These are phyloP conservation scores for Sugiyamaella qingdaonensis DNA, from an alignment of 805 yeast genomes.

Conservation along the genomic window DNA sequence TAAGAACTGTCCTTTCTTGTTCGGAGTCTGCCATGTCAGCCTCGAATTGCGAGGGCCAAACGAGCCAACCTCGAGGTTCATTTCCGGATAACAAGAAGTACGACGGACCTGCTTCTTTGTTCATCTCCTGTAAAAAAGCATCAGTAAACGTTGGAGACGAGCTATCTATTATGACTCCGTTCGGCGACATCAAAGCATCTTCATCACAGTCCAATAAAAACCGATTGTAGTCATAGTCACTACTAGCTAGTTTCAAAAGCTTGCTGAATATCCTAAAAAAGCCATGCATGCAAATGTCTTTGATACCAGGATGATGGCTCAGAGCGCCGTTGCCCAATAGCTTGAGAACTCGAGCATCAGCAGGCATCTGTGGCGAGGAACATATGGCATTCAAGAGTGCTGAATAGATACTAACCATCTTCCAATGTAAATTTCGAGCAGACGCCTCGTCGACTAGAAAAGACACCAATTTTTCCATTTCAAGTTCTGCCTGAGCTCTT, in stretches of 20 bases:
- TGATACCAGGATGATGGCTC: constrained; percentile 58
- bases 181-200: constrained; percentile 34
- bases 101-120: constrained; percentile 46
- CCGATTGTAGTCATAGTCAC: constrained; percentile 44
- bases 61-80: constrained; percentile 55
- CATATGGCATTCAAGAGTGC: constrained; percentile 21
- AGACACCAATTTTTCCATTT: constrained; percentile 13
- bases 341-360: constrained; percentile 13
- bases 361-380: constrained; percentile 23
- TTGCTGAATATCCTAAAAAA: constrained; percentile 50
- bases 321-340: constrained; percentile 25
- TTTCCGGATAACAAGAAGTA: constrained; percentile 55
- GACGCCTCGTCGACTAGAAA: constrained; percentile 9
- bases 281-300: constrained; percentile 58
- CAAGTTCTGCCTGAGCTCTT: constrained; percentile 17
- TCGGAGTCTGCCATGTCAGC: constrained; percentile 28
- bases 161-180: constrained; percentile 43
- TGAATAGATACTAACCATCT: constrained; percentile 17
- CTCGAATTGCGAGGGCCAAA: constrained; percentile 59
- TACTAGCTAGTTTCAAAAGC: constrained; percentile 42
- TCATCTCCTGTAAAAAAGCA: constrained; percentile 49
- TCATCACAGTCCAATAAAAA: constrained; percentile 34
- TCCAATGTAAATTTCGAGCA: constrained; percentile 22
- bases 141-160: constrained; percentile 37
- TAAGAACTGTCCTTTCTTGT: constrained; percentile 30